Conservation (phyloP, 768 basidiomycete genomes). For the Termitomyces eurrhizus region DNA sequence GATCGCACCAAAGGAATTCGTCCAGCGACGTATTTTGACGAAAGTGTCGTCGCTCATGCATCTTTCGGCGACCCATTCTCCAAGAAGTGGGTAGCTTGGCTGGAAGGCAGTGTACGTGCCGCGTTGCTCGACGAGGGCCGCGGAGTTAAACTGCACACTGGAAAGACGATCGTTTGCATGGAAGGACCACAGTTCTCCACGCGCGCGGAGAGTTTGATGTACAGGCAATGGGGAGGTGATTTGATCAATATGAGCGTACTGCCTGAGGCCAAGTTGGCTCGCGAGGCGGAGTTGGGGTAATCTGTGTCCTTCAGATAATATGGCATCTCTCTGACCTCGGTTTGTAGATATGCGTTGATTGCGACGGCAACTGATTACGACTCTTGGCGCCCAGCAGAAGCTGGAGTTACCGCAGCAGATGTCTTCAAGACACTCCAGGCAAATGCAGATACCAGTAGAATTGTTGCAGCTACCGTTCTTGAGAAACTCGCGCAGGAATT, state of each 20-base stretch:
- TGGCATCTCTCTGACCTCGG: background rate
- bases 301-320: constrained; percentile 16
- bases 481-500: constrained; percentile 44
- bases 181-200: constrained; percentile 98
- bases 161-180: constrained; percentile 91
- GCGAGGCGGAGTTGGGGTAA: constrained; percentile 92
- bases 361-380: constrained; percentile 95
- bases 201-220: constrained; percentile 94
- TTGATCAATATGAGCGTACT: constrained; percentile 97
- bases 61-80: constrained; percentile 94
- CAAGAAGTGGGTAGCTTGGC: constrained; percentile 55
- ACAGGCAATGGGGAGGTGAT: constrained; percentile 88
- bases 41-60: constrained; percentile 87
- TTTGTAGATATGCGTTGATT: constrained; percentile 80
- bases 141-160: constrained; percentile 68
- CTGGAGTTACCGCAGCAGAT: constrained; percentile 84
- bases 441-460: constrained; percentile 85
- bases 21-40: constrained; percentile 78
- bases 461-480: constrained; percentile 66
- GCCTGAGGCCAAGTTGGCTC: constrained; percentile 94
- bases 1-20: constrained; percentile 94
- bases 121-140: constrained; percentile 58
- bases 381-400: constrained; percentile 81
- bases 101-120: constrained; percentile 58
- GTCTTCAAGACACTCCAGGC: constrained; percentile 84